Base-by-base conservation (phyloP, 148 eudicot species). In the Linanthus parryae region DNA sequence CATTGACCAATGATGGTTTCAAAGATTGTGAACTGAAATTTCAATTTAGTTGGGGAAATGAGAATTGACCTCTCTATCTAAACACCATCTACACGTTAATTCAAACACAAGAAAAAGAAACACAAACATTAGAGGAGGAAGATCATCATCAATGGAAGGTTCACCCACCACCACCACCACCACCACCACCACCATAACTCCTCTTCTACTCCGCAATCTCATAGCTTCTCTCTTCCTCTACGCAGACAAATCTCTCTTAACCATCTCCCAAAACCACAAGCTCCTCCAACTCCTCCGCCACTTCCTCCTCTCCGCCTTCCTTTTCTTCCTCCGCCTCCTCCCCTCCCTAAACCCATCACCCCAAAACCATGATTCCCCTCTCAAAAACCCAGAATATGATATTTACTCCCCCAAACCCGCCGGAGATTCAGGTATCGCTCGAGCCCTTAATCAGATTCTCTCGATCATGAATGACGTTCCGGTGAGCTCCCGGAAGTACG, bases 401-500 rank as follows among this genome's bases (percentile, higher is more conserved):
- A 5, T 5, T 31, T 11, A 5, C 11, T 31, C 35, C 11, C 2
- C 14, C 1, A n/a, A n/a, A n/a, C n/a, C n/a, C n/a, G n/a, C n/a
- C n/a, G 54, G 9, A 49, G 72, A 39, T 30, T 66, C 85, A 9
- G 79, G 83, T 20, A 73, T 88, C 17, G 68, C 71, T 5, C 66
- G 96, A 22, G 85, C 92, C 17, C 77, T 88, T 16, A n/a, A 67
- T 8, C 96, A 83, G 59, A 43, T 88, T 35, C 56, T 88, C 12
- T 57, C 61, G 20, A 61, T 81, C 0, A 47, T 83, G 30, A 75
- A 59, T 25, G 74, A 66, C 25, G 61, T 88, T 13, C 85, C 96
- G 0, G 91, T 84, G 0, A 76, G 81, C 33, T 88, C 96, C 1
- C 57, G 96, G 2, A 88, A 88, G 52, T 88, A 81, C 48, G 88